Percentiles rank a stretch among this genome's conserved stretches.
Conservation (phyloP, 805 yeast species). For the Candida vaughaniae region DNA sequence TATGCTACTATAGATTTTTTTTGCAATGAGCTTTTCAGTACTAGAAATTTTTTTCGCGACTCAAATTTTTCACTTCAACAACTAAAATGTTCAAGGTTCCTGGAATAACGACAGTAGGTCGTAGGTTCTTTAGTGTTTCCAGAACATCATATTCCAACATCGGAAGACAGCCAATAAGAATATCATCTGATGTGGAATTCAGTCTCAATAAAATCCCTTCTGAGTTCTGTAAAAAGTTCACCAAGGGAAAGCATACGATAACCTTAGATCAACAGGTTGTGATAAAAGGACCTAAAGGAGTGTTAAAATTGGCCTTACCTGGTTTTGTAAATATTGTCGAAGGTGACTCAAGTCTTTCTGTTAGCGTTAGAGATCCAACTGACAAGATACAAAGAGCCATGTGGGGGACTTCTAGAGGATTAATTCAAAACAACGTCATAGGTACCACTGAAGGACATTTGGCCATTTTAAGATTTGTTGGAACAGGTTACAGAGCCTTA, state of each 20-base stretch:
- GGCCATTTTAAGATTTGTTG: conserved; percentile 83
- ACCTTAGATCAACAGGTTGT: conserved; percentile 57
- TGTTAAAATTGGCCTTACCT: conserved; percentile 62
- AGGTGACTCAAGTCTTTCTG: conserved; percentile 38
- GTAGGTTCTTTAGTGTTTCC: neutral
- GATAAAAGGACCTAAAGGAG: conserved; percentile 78
- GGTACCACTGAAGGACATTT: conserved; percentile 96
- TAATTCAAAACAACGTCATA: conserved; percentile 69
- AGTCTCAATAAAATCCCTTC: conserved; percentile 47
- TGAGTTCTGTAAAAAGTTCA: conserved; percentile 56
- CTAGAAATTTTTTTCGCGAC: too few relatives aligned
- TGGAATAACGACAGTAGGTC: neutral
- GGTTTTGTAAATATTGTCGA: conserved; percentile 56
- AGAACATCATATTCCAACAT: conserved; percentile 52
- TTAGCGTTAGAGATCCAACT: conserved; percentile 56
- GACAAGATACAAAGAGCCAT: conserved; percentile 73
- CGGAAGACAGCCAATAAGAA: conserved; percentile 74
- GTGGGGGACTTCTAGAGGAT: conserved; percentile 93
- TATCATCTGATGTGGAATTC: conserved; percentile 61
- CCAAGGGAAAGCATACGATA: conserved; percentile 63
- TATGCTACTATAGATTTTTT: conserved; percentile 8
- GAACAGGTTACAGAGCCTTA: conserved; percentile 94
- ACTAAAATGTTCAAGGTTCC: conserved; percentile 3
- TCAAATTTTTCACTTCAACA: conserved; percentile 5
- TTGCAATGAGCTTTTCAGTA: conserved; percentile 7